Percentiles rank a stretch among this genome's conserved stretches.
Evolutionary conservation across 805 yeast species (phyloP).

Genomic region (Geotrichum ghanense): DNA sequence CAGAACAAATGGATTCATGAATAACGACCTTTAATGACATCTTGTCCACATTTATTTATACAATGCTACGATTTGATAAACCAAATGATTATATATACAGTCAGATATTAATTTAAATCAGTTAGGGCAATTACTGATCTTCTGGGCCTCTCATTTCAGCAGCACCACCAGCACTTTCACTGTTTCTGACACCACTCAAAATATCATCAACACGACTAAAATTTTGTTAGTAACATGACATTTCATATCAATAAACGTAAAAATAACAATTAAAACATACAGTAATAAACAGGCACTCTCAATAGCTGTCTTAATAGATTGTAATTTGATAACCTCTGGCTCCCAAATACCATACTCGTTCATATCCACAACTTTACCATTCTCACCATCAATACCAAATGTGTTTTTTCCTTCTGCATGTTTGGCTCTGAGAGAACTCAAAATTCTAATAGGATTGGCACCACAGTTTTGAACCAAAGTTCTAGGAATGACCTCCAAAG

Average conservation of each 20-base stretch:
- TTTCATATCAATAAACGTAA: no score
- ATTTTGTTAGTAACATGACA: slow-evolving; percentile 1
- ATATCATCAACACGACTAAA: slow-evolving; percentile 84
- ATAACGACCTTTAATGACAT: no score
- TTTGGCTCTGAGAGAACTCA: slow-evolving; percentile 82
- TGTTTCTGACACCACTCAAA: slow-evolving; percentile 79
- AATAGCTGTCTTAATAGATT: slow-evolving; percentile 93
- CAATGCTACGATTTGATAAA: no score
- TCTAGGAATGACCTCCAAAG: slow-evolving; percentile 96
- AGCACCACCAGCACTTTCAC: slow-evolving; percentile 5
- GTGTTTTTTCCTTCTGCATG: slow-evolving; percentile 85
- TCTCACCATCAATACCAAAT: slow-evolving; percentile 90
- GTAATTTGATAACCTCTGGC: slow-evolving; percentile 96
- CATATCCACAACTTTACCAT: slow-evolving; percentile 93
- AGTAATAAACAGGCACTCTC: slow-evolving; percentile 91
- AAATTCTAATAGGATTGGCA: slow-evolving; percentile 82
- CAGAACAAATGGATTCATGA: no score
- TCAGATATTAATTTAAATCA: neutral
- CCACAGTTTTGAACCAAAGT: slow-evolving; percentile 97
- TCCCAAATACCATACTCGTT: slow-evolving; percentile 96
- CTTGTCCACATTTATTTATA: no score
- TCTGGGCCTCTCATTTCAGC: neutral
- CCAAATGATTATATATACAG: neutral
- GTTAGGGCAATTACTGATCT: neutral
- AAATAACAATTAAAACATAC: slow-evolving; percentile 4